Percentiles rank a stretch among this genome's conserved stretches.
Evolutionary conservation across 148 eudicot genomes (phyloP).

Genomic region (Rhododendron henanense): DNA sequence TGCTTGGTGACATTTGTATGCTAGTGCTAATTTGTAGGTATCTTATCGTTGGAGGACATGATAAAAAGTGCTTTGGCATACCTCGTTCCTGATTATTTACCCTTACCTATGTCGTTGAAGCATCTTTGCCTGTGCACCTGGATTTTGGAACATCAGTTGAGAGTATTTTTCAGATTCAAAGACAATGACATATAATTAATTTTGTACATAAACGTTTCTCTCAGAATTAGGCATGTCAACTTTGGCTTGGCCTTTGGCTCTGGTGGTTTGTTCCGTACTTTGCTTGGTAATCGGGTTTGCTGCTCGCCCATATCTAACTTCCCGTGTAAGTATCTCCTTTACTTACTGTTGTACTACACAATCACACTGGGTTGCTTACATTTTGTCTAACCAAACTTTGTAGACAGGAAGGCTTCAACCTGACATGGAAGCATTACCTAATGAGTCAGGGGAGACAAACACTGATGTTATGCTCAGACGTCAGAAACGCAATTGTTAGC

Average conservation of each 20-base stretch:
- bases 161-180: not conserved
- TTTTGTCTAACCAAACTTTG: constrained; percentile 34
- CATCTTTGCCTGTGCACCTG: not conserved
- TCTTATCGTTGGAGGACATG: not conserved
- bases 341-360: not conserved
- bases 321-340: constrained; percentile 42
- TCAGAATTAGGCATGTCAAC: constrained; percentile 33
- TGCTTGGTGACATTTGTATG: not conserved
- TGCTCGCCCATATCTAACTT: constrained; percentile 53
- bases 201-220: not conserved
- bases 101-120: not conserved
- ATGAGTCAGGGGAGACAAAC: constrained; percentile 58
- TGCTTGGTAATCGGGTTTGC: constrained; percentile 51
- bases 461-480: constrained; percentile 56
- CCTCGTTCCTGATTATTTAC: not conserved
- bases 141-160: not conserved
- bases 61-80: not conserved
- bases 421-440: constrained; percentile 68
- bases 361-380: not conserved
- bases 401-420: constrained; percentile 62
- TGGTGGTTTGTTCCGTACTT: constrained; percentile 42
- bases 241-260: constrained; percentile 35
- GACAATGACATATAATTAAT: not conserved
- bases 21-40: not conserved
- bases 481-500: constrained; percentile 75